Percentiles rank a stretch among this genome's conserved stretches.
Evolutionary conservation across 2,329 filamentous ascomycete species (phyloP).

Genomic region (Juglanconis oblonga): DNA sequence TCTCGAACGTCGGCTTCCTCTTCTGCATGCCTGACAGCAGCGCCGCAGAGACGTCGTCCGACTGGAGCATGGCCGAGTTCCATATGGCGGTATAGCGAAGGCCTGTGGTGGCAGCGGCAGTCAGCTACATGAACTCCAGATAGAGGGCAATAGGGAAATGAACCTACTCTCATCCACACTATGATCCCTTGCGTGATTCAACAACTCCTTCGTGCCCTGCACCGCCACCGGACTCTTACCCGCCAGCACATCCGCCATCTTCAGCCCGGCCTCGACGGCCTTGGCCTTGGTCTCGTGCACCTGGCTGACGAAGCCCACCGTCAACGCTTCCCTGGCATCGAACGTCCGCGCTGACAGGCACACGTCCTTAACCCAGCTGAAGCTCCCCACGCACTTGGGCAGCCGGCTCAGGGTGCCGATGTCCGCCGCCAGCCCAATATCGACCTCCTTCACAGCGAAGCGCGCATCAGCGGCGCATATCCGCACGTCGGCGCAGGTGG

Average conservation of each 20-base stretch:
- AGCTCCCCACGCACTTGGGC: slow-evolving; percentile 68
- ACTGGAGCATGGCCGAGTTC: slow-evolving; percentile 83
- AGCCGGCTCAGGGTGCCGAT: slow-evolving; percentile 72
- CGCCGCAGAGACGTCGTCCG: slow-evolving; percentile 70
- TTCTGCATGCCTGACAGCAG: slow-evolving; percentile 75
- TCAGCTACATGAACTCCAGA: slow-evolving; percentile 1
- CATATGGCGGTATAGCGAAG: slow-evolving; percentile 82
- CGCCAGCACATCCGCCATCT: slow-evolving; percentile 64
- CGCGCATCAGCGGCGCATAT: slow-evolving; percentile 58
- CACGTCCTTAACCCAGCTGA: slow-evolving; percentile 78
- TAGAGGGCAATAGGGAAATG: slow-evolving; percentile 3
- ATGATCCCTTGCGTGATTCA: slow-evolving; percentile 80
- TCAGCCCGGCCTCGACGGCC: slow-evolving; percentile 60
- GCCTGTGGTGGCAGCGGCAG: slow-evolving; percentile 38
- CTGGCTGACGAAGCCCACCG: slow-evolving; percentile 67
- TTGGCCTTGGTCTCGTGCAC: slow-evolving; percentile 62
- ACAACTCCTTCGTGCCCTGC: slow-evolving; percentile 80
- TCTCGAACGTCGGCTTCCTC: slow-evolving; percentile 78
- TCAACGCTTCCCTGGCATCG: slow-evolving; percentile 62
- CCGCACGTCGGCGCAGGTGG: slow-evolving; percentile 68
- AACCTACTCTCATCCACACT: slow-evolving; percentile 69
- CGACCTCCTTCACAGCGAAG: slow-evolving; percentile 76
- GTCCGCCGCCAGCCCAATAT: slow-evolving; percentile 77
- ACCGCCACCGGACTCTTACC: slow-evolving; percentile 85
- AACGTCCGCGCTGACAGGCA: slow-evolving; percentile 70